Evolutionary conservation across 1,284 basidiomycete genomes (phyloP).

Genomic region (Uromyces viciae-fabae): DNA sequence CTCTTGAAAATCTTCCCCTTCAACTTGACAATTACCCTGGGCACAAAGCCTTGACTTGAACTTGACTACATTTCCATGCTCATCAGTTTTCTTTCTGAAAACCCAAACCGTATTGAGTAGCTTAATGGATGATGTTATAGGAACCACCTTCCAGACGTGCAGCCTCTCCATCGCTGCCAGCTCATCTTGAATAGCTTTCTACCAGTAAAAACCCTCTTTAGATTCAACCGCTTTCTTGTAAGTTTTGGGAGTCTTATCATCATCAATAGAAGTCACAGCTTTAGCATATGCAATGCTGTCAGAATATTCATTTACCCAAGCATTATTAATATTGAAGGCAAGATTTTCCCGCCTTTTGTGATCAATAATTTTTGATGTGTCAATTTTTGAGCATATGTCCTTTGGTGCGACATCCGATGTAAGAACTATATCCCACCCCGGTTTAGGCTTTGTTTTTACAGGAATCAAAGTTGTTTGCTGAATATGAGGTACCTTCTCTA

Average conservation of each 20-base stretch:
- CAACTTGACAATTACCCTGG: neutral
- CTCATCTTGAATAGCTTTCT: neutral
- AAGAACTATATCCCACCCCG: neutral
- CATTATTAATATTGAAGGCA: too few species aligned
- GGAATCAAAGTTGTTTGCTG: too few species aligned
- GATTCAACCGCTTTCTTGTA: neutral
- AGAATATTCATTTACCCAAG: too few species aligned
- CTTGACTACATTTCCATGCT: neutral
- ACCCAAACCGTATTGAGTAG: neutral
- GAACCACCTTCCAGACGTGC: neutral
- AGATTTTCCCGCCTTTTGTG: neutral
- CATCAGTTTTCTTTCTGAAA: neutral
- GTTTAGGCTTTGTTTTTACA: neutral
- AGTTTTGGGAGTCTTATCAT: neutral
- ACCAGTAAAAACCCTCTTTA: neutral
- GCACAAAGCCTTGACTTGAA: neutral
- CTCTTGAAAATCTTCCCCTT: neutral
- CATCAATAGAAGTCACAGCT: neutral
- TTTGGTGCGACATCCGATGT: neutral
- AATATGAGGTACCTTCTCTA: too few species aligned
- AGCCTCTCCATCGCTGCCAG: neutral
- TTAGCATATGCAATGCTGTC: too few species aligned
- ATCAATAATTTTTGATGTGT: neutral
- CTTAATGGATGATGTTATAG: neutral
- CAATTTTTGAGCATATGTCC: neutral